Percentiles rank a stretch among this genome's conserved stretches.
These are phyloP conservation scores for Camillea tinctor DNA, from an alignment of 2,329 filamentous ascomycete species.

Conservation along the genomic window DNA sequence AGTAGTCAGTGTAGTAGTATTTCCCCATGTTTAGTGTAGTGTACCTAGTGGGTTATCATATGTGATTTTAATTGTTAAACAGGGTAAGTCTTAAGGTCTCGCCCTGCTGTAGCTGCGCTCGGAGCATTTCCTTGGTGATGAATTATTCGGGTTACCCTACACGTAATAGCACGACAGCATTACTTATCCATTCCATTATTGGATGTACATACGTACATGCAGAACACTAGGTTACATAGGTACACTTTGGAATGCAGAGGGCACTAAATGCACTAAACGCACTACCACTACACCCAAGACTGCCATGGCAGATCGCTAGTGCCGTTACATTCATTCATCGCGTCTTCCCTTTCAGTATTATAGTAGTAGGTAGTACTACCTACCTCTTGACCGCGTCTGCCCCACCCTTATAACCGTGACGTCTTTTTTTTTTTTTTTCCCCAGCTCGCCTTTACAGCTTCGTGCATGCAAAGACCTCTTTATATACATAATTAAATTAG, in stretches of 20 bases:
- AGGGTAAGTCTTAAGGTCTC: not conserved
- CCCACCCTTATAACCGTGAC: not conserved
- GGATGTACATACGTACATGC: too few relatives aligned
- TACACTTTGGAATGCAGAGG: too few relatives aligned
- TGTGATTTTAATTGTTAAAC: not conserved
- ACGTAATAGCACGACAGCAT: not conserved
- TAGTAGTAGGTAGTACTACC: too few relatives aligned
- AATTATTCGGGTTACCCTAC: not conserved
- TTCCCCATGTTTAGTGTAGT: not conserved
- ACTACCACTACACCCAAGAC: too few relatives aligned
- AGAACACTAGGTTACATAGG: too few relatives aligned
- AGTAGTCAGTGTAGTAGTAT: too few relatives aligned
- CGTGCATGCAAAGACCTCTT: not conserved
- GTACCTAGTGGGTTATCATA: not conserved
- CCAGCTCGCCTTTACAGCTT: not conserved
- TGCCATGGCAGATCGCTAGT: not conserved
- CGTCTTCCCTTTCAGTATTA: not conserved
- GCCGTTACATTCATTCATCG: not conserved
- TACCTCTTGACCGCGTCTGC: not conserved
- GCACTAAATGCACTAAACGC: too few relatives aligned
- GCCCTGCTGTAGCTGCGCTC: not conserved
- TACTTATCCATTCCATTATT: too few relatives aligned
- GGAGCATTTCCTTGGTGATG: not conserved
- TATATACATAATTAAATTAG: too few relatives aligned
- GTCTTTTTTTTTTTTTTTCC: not conserved